Base-by-base conservation (phyloP, 257 asterid genomes). In the Salvia rosmarinus region DNA sequence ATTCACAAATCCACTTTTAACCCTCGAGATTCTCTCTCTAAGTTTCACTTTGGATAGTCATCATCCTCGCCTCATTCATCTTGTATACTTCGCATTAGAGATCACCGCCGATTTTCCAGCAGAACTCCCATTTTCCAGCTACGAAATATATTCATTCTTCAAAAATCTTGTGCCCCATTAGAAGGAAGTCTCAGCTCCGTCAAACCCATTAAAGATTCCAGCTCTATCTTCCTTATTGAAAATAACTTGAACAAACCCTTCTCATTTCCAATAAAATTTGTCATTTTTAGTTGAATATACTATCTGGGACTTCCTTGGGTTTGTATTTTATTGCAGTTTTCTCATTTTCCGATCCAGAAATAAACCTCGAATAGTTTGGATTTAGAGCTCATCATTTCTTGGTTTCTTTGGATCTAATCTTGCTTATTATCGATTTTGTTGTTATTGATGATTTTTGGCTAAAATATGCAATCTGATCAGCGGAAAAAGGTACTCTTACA, bases 381-480 rank as follows among this genome's bases (percentile, higher is more conserved):
- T 47, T 49, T 59, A 37, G 65, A 28, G 76, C 70, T 79, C 82
- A 20, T 63, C 72, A 42, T 67, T 80, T 71, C 40, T 67, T 25
- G 68, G 70, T 46, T 67, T 21, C 14, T 63, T 71, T 59, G 68
- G 91, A 84, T 80, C 87, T 79, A 76, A 54, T 57, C 67, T 75
- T 57, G 78, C 49, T 39, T 37, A 60, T 59, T 40, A 68, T 62
- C 70, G 55, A 57, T 67, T 37, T 80, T 61, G 75, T 69, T 75
- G 35, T 42, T 20, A 71, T 85, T 80, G 85, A 83, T 89, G 89
- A 85, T 80, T 73, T 64, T 71, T 71, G 76, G 83, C 75, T 77
- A 81, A 85, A 82, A 82, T 64, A 90, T 90, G 96, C 96, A 84
- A 75, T 68, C 85, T 80, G 96, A 86, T 88, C 95, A 88, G 77